phyloP scores from a whole-genome alignment of 2,329 filamentous ascomycete species.

The Paraphaeosphaeria minitans region DNA sequence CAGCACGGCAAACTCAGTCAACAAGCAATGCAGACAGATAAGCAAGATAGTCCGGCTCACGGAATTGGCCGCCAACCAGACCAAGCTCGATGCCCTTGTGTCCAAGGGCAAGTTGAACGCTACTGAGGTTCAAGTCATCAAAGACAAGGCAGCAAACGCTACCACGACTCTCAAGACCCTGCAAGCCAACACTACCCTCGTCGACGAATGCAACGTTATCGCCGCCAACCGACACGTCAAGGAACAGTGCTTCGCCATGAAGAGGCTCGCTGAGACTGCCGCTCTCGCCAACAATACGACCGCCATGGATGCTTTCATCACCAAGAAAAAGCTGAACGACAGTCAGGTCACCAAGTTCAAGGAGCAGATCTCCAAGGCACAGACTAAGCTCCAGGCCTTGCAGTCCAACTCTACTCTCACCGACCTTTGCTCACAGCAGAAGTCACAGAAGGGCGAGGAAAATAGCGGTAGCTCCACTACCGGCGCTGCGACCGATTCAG shows the following conservation, averaged over 20 bases:
- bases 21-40: conserved; percentile 31
- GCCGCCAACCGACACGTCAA: conserved; percentile 28
- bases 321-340: conserved; percentile 29
- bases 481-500: not conserved
- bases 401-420: conserved; percentile 36
- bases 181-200: conserved; percentile 33
- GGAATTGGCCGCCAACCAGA: conserved; percentile 33
- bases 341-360: conserved; percentile 29
- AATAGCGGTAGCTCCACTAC: conserved; percentile 6
- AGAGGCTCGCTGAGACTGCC: conserved; percentile 26
- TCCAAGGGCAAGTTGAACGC: conserved; percentile 30
- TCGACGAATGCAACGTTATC: conserved; percentile 30
- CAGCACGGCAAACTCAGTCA: conserved; percentile 19
- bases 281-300: conserved; percentile 33
- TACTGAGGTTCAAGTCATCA: conserved; percentile 29
- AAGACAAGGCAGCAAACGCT: conserved; percentile 32
- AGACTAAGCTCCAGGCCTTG: conserved; percentile 29
- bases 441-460: conserved; percentile 22
- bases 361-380: conserved; percentile 27
- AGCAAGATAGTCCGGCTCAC: conserved; percentile 29
- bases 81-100: conserved; percentile 32
- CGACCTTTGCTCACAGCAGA: conserved; percentile 24
- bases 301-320: conserved; percentile 27
- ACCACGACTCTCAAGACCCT: conserved; percentile 28
- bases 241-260: conserved; percentile 30